Base-by-base conservation (phyloP, 495 filamentous ascomycete genomes). In the Hypoxylon rickii region DNA sequence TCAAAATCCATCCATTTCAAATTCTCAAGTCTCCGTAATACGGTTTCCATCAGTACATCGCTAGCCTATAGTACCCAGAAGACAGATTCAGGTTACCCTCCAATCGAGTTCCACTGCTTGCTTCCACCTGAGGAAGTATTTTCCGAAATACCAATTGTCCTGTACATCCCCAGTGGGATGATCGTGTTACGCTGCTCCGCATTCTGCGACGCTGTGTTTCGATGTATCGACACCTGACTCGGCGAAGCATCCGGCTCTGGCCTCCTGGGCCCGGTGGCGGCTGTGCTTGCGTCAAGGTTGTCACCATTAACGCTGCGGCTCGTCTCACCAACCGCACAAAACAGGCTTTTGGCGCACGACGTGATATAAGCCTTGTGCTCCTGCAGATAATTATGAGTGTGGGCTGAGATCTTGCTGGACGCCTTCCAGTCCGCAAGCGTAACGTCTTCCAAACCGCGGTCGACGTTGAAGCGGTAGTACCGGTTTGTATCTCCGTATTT, bases 381-480 rank as follows among this genome's bases (percentile, higher is more conserved):
- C 4, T 10, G 24, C 4, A 29, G 24, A 29, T 29, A 29, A 29
- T 29, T 29, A 10, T 29, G 24, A 4, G 24, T 29, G 24, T 29
- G 24, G 4, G 24, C 24, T 10, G 24, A 29, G 24, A 29, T 29
- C 24, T 29, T 29, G 10, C 24, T 29, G 10, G 4, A 29, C 24
- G 24, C 24, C 24, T 29, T 29, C 24, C 66, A 61, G 21, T 73
- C 70, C 16, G 76, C 70, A n/a, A 76, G 65, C 2, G 63, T 67
- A 19, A 79, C 64, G 19, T 76, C 61, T 48, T 74, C 67, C 16
- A 79, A 41, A 2, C 75, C 76, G 38, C 68, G 70, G 1, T 67
- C 59, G 7, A 80, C 71, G 58, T 78, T 76, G 46, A 79, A 76
- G 7, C 77, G 70, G 46, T 70, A 73, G 50, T 76, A 66, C n/a